A percentile compares a stretch with the other conserved stretches of the same genome.
Evolutionary conservation across 805 yeast genomes (phyloP).

Genomic region (Wickerhamiella dianesei): DNA sequence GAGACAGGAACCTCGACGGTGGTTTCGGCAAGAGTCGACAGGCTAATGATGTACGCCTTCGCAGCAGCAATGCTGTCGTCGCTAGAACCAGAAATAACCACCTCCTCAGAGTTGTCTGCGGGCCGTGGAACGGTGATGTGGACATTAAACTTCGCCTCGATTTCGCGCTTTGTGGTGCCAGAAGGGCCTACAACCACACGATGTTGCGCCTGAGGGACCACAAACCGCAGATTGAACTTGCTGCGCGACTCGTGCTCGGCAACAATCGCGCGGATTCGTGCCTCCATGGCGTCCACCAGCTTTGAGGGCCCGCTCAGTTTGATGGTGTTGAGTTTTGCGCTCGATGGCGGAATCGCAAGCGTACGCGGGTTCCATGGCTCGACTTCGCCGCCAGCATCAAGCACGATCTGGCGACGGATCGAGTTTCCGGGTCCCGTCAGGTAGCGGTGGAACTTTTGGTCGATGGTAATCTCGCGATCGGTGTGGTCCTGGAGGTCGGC

Average conservation of each 20-base stretch:
- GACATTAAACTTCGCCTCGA: constrained; percentile 59
- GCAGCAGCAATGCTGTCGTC: constrained; percentile 54
- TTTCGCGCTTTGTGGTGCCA: constrained; percentile 57
- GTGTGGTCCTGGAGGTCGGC: constrained; percentile 50
- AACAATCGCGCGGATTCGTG: constrained; percentile 49
- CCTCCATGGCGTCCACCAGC: constrained; percentile 55
- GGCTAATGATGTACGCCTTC: constrained; percentile 43
- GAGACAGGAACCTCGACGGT: constrained; percentile 41
- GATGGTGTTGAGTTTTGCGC: constrained; percentile 36
- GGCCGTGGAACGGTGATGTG: constrained; percentile 50
- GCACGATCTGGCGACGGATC: constrained; percentile 55
- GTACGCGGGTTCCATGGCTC: constrained; percentile 38
- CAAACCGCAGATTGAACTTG: constrained; percentile 21
- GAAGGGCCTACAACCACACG: constrained; percentile 68
- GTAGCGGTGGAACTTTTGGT: constrained; percentile 57
- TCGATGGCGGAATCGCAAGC: constrained; percentile 59
- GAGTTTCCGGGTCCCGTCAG: constrained; percentile 73
- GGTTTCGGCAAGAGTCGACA: constrained; percentile 22
- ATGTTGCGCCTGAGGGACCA: constrained; percentile 60
- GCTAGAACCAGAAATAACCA: constrained; percentile 44
- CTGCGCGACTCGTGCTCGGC: constrained; percentile 30
- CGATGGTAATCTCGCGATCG: constrained; percentile 47
- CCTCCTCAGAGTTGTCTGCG: constrained; percentile 29
- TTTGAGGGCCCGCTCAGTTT: constrained; percentile 56
- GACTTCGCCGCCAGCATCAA: constrained; percentile 58